Percentiles rank a stretch among this genome's conserved stretches.
Conservation (phyloP, 2,329 filamentous ascomycete species). For the Colletotrichum incanum region DNA sequence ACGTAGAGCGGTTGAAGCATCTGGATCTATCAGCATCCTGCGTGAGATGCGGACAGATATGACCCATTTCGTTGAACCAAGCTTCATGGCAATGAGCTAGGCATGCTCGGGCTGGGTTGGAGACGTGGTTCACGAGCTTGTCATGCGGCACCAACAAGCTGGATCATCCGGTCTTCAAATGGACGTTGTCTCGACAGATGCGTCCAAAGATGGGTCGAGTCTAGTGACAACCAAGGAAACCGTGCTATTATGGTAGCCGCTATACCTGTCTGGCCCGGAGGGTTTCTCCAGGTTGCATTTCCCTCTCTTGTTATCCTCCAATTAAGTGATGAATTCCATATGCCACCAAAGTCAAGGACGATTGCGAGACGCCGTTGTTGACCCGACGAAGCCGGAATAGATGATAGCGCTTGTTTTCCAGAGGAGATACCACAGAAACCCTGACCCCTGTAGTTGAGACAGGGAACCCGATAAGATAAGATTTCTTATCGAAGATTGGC, state of each 20-base stretch:
- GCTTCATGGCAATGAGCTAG: neutral
- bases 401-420: neutral
- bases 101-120: neutral
- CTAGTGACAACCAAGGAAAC: neutral
- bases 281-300: neutral
- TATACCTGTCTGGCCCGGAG: neutral
- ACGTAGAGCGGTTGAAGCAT: neutral
- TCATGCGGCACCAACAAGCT: neutral
- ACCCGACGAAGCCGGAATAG: neutral
- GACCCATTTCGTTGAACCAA: no score
- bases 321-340: neutral
- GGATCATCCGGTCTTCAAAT: neutral
- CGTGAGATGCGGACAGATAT: no score
- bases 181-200: neutral
- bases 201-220: neutral
- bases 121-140: neutral
- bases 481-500: constrained; percentile 19
- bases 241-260: neutral
- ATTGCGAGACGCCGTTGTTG: neutral
- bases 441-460: constrained; percentile 5
- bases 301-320: neutral
- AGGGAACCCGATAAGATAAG: constrained; percentile 27
- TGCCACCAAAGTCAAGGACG: neutral
- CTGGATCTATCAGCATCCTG: neutral
- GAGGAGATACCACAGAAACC: neutral